Conservation (phyloP, 768 basidiomycete genomes). For the Tricholoma hemisulphureum region DNA sequence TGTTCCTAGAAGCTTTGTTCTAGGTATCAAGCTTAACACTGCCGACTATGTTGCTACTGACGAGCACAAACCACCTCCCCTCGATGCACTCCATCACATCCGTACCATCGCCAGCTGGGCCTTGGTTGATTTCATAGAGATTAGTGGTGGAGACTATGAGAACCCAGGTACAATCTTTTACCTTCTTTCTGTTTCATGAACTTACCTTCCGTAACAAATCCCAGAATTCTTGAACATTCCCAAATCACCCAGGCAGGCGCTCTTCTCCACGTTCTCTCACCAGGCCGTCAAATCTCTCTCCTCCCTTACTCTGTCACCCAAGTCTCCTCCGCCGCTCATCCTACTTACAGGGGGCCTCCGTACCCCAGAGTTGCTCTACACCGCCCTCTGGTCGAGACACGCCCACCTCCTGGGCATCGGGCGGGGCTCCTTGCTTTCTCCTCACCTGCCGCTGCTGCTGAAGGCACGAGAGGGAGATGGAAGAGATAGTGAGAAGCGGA, state of each 20-base stretch:
- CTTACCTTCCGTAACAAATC: slow-evolving; percentile 35
- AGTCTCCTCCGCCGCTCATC: slow-evolving; percentile 50
- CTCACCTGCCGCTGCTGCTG: slow-evolving; percentile 53
- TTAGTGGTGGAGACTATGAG: slow-evolving; percentile 87
- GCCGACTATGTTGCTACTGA: slow-evolving; percentile 60
- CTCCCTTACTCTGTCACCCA: slow-evolving; percentile 22
- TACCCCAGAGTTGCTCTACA: slow-evolving; percentile 52
- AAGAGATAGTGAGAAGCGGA: slow-evolving; percentile 8
- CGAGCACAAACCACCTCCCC: slow-evolving; percentile 12
- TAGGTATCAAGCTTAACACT: slow-evolving; percentile 81
- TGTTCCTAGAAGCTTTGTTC: slow-evolving; percentile 56
- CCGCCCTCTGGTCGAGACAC: slow-evolving; percentile 52
- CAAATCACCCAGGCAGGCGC: slow-evolving; percentile 56
- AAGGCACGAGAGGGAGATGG: slow-evolving; percentile 11
- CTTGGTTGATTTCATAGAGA: slow-evolving; percentile 78
- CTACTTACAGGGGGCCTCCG: slow-evolving; percentile 81
- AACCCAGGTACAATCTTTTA: slow-evolving; percentile 51
- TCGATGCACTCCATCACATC: slow-evolving; percentile 52
- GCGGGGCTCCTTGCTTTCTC: slow-evolving; percentile 60
- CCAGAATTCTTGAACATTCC: slow-evolving; percentile 31
- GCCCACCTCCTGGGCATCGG: slow-evolving; percentile 80
- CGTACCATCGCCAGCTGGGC: slow-evolving; percentile 60
- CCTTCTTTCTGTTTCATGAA: background rate
- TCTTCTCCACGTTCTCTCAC: slow-evolving; percentile 70
- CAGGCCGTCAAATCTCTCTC: slow-evolving; percentile 48